These are phyloP conservation scores for Pelargonium myrrhifolium DNA, from an alignment of 441 rosid species.

Conservation along the genomic window DNA sequence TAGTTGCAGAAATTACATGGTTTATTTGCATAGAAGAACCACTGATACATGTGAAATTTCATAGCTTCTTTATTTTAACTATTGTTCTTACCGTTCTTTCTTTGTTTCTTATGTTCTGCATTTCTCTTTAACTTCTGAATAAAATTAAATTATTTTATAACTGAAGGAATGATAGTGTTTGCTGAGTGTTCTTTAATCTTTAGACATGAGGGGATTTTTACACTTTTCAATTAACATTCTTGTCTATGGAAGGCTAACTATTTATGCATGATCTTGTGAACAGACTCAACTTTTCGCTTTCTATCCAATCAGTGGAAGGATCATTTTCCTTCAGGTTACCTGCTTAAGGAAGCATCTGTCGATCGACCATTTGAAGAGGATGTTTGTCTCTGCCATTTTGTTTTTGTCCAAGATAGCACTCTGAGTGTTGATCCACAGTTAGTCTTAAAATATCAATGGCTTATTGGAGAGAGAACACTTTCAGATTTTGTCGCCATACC, in stretches of 20 bases:
- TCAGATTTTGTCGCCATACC: conserved; percentile 67
- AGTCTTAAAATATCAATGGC: conserved; percentile 77
- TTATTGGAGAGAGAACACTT: conserved; percentile 63
- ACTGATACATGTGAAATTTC: not conserved
- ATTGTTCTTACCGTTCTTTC: not conserved
- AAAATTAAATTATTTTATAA: conserved; percentile 1
- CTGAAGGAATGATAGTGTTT: conserved; percentile 19
- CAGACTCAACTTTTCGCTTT: conserved; percentile 78
- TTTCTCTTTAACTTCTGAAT: not conserved
- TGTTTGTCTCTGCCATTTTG: conserved; percentile 70
- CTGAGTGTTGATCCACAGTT: conserved; percentile 43
- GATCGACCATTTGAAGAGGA: conserved; percentile 92
- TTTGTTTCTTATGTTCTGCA: conserved; percentile 8
- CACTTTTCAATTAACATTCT: conserved; percentile 11
- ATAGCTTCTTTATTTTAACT: not conserved
- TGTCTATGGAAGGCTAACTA: conserved; percentile 8
- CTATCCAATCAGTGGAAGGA: conserved; percentile 86
- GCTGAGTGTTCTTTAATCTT: conserved; percentile 14
- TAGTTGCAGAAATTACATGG: not conserved
- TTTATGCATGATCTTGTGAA: conserved; percentile 24
- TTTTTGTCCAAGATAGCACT: conserved; percentile 57
- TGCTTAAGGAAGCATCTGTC: conserved; percentile 68
- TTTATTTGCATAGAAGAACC: not conserved
- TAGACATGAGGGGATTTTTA: not conserved
- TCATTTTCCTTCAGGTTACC: conserved; percentile 57